Percentiles rank a stretch among this genome's conserved stretches.
phyloP scores from a whole-genome alignment of 75 land plant species.

The Ceratopteris richardii region DNA sequence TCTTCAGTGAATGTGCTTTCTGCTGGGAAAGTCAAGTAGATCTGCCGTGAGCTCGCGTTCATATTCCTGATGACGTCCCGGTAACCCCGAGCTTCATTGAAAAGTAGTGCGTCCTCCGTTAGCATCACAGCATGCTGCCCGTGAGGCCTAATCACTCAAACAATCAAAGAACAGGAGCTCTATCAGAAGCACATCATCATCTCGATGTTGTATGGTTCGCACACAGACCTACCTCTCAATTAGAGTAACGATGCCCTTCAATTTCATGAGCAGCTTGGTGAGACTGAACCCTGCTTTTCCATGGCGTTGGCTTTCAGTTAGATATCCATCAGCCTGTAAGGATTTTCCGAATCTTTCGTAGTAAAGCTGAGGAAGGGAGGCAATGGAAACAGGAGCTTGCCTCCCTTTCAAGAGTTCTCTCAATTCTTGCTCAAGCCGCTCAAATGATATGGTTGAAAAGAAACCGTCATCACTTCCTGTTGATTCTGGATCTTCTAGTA shows the following conservation, averaged over 20 bases:
- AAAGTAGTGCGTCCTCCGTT: slow-evolving; percentile 34
- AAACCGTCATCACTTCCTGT: slow-evolving; percentile 31
- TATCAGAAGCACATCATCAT: not conserved
- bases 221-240: slow-evolving; percentile 55
- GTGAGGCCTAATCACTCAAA: slow-evolving; percentile 37
- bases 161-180: slow-evolving; percentile 3
- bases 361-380: slow-evolving; percentile 75
- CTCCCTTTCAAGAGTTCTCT: slow-evolving; percentile 63
- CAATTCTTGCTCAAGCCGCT: slow-evolving; percentile 72
- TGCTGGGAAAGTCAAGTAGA: slow-evolving; percentile 14
- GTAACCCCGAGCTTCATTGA: slow-evolving; percentile 13
- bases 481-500: slow-evolving; percentile 10
- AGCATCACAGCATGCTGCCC: slow-evolving; percentile 44
- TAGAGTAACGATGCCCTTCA: slow-evolving; percentile 64
- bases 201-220: not conserved
- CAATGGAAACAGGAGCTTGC: slow-evolving; percentile 75
- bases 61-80: slow-evolving; percentile 9
- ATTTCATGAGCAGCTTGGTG: slow-evolving; percentile 73
- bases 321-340: slow-evolving; percentile 90
- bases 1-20: slow-evolving; percentile 13
- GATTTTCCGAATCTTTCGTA: slow-evolving; percentile 66
- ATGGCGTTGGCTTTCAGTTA: slow-evolving; percentile 97
- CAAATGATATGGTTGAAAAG: slow-evolving; percentile 39
- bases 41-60: slow-evolving; percentile 10
- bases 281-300: slow-evolving; percentile 91